phyloP scores from a whole-genome alignment of 2,329 filamentous ascomycete genomes.

The Orbilia oligospora region DNA sequence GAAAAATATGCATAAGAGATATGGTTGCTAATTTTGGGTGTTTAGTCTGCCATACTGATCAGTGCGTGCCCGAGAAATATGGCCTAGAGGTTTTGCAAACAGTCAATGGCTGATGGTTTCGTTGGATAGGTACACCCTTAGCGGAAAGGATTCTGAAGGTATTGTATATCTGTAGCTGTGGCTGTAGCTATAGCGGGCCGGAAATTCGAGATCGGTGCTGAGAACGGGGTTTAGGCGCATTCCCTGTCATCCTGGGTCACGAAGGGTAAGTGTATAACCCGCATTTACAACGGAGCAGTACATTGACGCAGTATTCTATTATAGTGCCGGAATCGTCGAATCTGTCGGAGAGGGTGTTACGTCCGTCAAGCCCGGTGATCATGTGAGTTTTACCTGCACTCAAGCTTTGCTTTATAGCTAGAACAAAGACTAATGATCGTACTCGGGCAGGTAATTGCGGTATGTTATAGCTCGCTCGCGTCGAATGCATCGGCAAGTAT shows the following conservation, averaged over 20 bases:
- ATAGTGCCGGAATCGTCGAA: slow-evolving; percentile 86
- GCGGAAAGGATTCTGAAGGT: slow-evolving; percentile 96
- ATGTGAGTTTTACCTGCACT: slow-evolving; percentile 71
- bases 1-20: neutral
- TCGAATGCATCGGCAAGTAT: neutral
- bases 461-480: too few species aligned
- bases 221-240: slow-evolving; percentile 17
- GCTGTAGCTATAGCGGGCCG: neutral
- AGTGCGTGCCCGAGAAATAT: slow-evolving; percentile 62
- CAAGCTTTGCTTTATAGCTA: neutral
- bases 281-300: neutral
- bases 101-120: slow-evolving; percentile 11
- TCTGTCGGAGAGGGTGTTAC: slow-evolving; percentile 95
- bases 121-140: slow-evolving; percentile 85
- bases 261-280: slow-evolving; percentile 71
- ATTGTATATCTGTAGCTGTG: neutral
- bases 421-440: neutral
- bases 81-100: neutral
- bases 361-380: slow-evolving; percentile 91
- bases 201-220: neutral
- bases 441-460: slow-evolving; percentile 19
- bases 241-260: slow-evolving; percentile 89
- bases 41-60: slow-evolving; percentile 92
- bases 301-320: neutral
- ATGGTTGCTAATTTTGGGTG: slow-evolving; percentile 11